Percentiles rank a stretch among this genome's conserved stretches.
Evolutionary conservation across 768 basidiomycete genomes (phyloP).

Genomic region (Russula virescens): DNA sequence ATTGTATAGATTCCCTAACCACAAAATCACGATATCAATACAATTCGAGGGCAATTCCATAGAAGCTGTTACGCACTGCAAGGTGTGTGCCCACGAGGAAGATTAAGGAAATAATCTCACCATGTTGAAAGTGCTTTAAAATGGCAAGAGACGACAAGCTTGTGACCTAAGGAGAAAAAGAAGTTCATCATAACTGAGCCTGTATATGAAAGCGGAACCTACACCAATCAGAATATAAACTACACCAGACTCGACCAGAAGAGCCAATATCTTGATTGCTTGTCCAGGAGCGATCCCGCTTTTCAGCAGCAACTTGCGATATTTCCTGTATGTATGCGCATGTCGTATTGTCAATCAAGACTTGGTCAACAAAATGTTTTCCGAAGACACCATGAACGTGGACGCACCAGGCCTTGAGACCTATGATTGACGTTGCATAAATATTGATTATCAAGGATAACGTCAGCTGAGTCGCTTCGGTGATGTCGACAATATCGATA

Average conservation of each 20-base stretch:
- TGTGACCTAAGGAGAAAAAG: no score
- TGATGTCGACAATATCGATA: no score
- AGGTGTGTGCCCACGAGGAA: no score
- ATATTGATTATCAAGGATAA: slow-evolving; percentile 8
- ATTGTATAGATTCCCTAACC: slow-evolving; percentile 11
- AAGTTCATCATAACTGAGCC: no score
- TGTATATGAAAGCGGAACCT: background rate
- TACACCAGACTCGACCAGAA: slow-evolving; percentile 6
- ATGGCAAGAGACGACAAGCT: no score
- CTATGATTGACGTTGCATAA: slow-evolving; percentile 3
- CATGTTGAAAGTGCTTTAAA: no score
- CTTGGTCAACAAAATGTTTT: no score
- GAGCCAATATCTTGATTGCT: background rate
- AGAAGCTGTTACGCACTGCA: background rate
- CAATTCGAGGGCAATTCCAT: background rate
- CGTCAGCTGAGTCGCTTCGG: background rate
- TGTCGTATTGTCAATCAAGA: no score
- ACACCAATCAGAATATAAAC: slow-evolving; percentile 10
- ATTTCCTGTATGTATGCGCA: background rate
- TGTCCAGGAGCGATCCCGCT: background rate
- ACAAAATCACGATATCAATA: background rate
- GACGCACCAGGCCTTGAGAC: no score
- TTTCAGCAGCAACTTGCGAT: no score
- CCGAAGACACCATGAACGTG: no score
- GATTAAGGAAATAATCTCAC: no score